Evolutionary conservation across 73 alveolate species (phyloP).

Genomic region (Paramecium sexaurelia): DNA sequence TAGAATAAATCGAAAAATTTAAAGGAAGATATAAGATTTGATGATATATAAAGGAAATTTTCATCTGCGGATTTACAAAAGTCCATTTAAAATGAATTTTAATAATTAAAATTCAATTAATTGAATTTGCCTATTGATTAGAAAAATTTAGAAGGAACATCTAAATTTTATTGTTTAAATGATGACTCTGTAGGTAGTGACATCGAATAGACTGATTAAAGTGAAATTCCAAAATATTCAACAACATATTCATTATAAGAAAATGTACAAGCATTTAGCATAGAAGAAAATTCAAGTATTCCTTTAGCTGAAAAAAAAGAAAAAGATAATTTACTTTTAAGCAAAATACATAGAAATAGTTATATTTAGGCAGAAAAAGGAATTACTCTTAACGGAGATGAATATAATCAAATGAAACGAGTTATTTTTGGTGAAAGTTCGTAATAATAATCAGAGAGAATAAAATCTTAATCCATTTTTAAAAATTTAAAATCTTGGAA

Average conservation of each 20-base stretch:
- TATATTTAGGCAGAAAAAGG: constrained; percentile 31
- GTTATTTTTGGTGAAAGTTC: constrained; percentile 60
- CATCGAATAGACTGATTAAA: neutral
- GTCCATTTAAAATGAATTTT: neutral
- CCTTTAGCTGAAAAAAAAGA: neutral
- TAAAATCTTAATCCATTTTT: constrained; percentile 32
- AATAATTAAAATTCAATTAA: neutral
- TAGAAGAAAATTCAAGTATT: neutral
- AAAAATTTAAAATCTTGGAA: constrained; percentile 55
- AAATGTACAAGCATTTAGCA: neutral
- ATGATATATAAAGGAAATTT: neutral
- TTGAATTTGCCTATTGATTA: neutral
- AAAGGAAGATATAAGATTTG: neutral
- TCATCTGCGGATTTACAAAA: neutral
- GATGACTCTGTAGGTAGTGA: neutral
- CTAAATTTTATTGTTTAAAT: neutral
- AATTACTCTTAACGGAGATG: neutral
- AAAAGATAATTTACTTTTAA: neutral
- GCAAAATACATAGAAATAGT: constrained; percentile 23
- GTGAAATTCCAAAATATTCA: neutral
- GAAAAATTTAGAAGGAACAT: neutral
- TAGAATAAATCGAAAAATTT: neutral
- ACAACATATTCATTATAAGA: neutral
- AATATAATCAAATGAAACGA: neutral
- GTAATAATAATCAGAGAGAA: constrained; percentile 7